Evolutionary conservation across 1,284 basidiomycete genomes (phyloP), one percentile per base, ranked within the genome.

Genomic region (Phenoliferia sp.): DNA sequence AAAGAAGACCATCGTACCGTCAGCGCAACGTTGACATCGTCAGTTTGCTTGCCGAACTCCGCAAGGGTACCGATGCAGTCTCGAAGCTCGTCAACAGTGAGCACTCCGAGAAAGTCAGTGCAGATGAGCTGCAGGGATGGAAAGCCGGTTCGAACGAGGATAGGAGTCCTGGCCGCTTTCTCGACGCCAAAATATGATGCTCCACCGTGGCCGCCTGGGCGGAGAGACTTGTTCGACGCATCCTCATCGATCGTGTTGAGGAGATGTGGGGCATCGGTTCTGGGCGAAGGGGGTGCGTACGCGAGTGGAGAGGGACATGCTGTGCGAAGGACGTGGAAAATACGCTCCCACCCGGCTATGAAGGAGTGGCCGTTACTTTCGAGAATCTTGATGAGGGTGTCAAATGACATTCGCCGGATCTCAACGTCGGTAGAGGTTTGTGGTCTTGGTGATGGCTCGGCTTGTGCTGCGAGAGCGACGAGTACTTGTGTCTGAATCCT

Each of bases 121-220:
- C 93, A 98, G 44, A 98, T 92, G 5, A 99, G 82, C 17, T 92
- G 97, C 69, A 99, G 81, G 0, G 92, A 94, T 65, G 94, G 90
- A 80, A 97, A 98, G 0, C 92, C 93, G 57, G 94, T 90, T 79
- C 94, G 90, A 69, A 94, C 86, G 10, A 92, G 82, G 2, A 75
- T 64, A 9, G 73, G 69, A 10, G 66, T 68, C 65, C 74, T 75
- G 1, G 70, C 58, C 2, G 61, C 54, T 35, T 29, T 35, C 19
- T 55, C 52, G 33, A 6, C 52, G 33, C 61, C 61, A 28, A 61
- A 61, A 44, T 70, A 70, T 1, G 63, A 59, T 22, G 39, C 12
- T 12, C n/a, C n/a, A n/a, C 12, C 22, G 12, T 12, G 39, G 1
- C 57, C 33, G 3, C 39, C 67, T 50, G 66, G 59, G 3, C 66